Percentiles rank a stretch among this genome's conserved stretches.
phyloP scores from a whole-genome alignment of 345 rosid species.

The Odontarrhena argentea region DNA sequence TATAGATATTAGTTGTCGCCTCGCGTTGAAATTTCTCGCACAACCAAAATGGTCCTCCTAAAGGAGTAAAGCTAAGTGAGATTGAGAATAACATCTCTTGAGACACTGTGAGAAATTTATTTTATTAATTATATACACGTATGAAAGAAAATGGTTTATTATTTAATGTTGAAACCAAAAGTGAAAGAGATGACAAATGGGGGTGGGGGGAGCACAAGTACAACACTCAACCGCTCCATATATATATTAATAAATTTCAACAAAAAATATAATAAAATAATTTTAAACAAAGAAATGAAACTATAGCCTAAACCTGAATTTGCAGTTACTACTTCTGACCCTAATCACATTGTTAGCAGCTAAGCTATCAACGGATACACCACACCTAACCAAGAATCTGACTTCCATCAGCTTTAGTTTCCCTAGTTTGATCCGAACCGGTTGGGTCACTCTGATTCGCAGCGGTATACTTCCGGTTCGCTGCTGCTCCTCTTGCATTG shows the following conservation, averaged over 20 bases:
- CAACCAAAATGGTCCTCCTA: no score
- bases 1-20: no score
- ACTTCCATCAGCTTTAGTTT: slow-evolving; percentile 66
- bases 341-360: slow-evolving; percentile 48
- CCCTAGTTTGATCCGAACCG: slow-evolving; percentile 81
- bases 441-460: slow-evolving; percentile 67
- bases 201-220: background rate
- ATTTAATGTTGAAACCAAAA: background rate
- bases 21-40: no score
- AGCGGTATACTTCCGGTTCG: slow-evolving; percentile 62
- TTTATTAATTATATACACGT: slow-evolving; percentile 14
- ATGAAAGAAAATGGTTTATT: slow-evolving; percentile 25
- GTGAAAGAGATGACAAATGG: background rate
- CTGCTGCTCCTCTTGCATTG: slow-evolving; percentile 49
- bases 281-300: slow-evolving; percentile 11
- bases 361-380: slow-evolving; percentile 55
- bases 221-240: slow-evolving; percentile 5
- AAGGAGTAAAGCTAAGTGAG: no score
- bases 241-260: no score
- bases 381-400: slow-evolving; percentile 62
- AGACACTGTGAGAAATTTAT: no score
- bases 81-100: no score
- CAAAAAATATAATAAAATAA: slow-evolving; percentile 8
- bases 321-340: slow-evolving; percentile 62
- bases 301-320: slow-evolving; percentile 60